Base-by-base conservation (phyloP, 2,329 filamentous ascomycete species). In the Aspergillus sclerotialis region DNA sequence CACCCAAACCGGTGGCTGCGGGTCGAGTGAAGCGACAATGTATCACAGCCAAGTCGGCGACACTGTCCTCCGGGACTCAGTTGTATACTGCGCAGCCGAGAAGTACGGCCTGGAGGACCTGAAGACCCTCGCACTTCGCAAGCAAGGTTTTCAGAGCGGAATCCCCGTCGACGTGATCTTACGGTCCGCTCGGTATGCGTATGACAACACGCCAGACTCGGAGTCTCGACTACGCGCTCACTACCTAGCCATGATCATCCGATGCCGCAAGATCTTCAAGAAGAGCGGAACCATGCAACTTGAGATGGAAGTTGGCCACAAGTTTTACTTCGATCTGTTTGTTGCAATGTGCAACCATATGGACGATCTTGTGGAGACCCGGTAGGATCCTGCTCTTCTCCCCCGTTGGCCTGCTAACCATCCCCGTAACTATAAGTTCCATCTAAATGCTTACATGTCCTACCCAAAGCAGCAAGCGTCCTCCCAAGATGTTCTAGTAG, bases 331-430 rank as follows among this genome's bases (percentile, higher is more conserved):
- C 70, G 89, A 95, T 75, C 73, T 96, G 66, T 96, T 95, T 65
- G 89, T 95, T 61, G 89, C 89, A 56, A 85, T 95, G 82, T 94
- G 87, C 75, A 95, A 94, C 70, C 89, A 94, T 72, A 83, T 95
- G 58, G 89, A 95, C 76, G 89, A 95, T 67, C 80, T 95, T 68
- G 82, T 86, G 68, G 87, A 92, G 61, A 80, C 86, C 65, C 82
- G 77, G 76, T 83, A 80, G 63, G 76, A n/a, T n/a, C n/a, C n/a
- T 39, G 38, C 21, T 38, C 24, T 27, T 33, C 28, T 32, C 35
- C 39, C 35, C n/a, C 33, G 30, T 35, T 34, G 38, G 38, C 38
- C 28, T 38, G 36, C 37, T 30, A 27, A 33, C 19, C 33, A 39
- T 37, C 39, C 28, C 34, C 18, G 26, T 29, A 37, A 27, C 28